Base-by-base conservation (phyloP, 2,329 filamentous ascomycete genomes). In the Trichoderma sp. region DNA sequence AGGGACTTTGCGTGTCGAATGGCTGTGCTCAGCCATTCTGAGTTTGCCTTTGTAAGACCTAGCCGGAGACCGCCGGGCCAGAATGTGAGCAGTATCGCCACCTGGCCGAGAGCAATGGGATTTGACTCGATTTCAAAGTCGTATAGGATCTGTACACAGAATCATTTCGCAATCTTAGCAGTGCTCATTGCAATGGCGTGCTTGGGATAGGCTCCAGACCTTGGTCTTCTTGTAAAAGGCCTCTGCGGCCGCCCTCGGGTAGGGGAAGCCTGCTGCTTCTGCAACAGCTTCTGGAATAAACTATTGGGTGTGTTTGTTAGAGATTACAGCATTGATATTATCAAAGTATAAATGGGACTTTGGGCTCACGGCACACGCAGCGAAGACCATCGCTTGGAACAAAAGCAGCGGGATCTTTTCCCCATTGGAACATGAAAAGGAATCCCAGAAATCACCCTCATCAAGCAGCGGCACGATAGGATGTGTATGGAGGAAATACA, bases 401-500 rank as follows among this genome's bases (percentile, higher is more conserved):
- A 73, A 49, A n/a, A 70, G 43, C 2, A 73, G 49, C 3, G 70
- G 52, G 4, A 73, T 34, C 7, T 51, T 49, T 4, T 54, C 59
- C 21, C 28, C 37, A 11, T n/a, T 65, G 7, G 49, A 55, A 30
- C 32, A 30, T n/a, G 56, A 28, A 30, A 80, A 74, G n/a, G 68
- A 68, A 5, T 55, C 59, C 71, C 71, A 73, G 49, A 74, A 74
- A 6, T 72, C 66, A 11, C 64, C 64, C 54, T 74, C 73, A 16
- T 74, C 69, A 14, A 75, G 56, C 7, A 75, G 16, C 1, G 74
- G 74, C 11, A 74, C 56, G 37, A 72, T 70, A 1, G 74, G 74
- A 55, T 75, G 74, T 2, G 74, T 68, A 30, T 74, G 71, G 1
- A 72, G 52, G 39, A 75, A 75, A 67, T 74, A 75, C 56, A 73